Base-by-base conservation (phyloP, 441 rosid species). In the Hura crepitans region DNA sequence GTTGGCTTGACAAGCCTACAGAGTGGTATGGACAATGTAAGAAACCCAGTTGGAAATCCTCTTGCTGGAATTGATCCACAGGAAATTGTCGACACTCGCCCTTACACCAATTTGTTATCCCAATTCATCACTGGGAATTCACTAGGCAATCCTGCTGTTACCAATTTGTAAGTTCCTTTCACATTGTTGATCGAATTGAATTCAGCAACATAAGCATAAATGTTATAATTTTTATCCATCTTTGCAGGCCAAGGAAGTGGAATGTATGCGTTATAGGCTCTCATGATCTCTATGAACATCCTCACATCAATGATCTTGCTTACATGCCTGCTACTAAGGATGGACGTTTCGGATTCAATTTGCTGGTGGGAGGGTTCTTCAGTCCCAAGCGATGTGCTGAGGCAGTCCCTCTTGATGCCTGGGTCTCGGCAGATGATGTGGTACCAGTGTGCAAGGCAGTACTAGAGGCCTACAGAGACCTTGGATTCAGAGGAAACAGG, bases 21-120 rank as follows among this genome's bases (percentile, higher is more conserved):
- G 76, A 93, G 98, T 69, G 97, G 97, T 18, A 93, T 93, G 98
- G 96, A 93, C 89, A 93, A 91, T 74, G 98, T 93, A 47, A 81
- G 97, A 80, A 93, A 93, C 68, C 98, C 98, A 0, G 98, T 93
- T 20, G 97, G 97, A 18, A 93, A 81, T 67, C 98, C 98, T 49
- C 55, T 93, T 70, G 97, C 98, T 13, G 97, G 98, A 37, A 93
- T 93, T 74, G 98, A 93, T 62, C 97, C 88, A 0, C 79, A 79
- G 0, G 98, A 93, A 87, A 93, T 93, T 15, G 88, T 93, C 0
- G 97, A 93, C 53, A 93, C 96, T 0, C 73, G 97, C 22, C 93
- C 97, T 78, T 91, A 89, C 72, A 88, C 86, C 28, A 89, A 86
- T 60, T 81, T 86, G 66, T 67, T 91, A 18, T 89, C 98, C 3